Evolutionary conservation across 2,329 filamentous ascomycete species (phyloP).

Genomic region (Chrysoporthe cubensis): DNA sequence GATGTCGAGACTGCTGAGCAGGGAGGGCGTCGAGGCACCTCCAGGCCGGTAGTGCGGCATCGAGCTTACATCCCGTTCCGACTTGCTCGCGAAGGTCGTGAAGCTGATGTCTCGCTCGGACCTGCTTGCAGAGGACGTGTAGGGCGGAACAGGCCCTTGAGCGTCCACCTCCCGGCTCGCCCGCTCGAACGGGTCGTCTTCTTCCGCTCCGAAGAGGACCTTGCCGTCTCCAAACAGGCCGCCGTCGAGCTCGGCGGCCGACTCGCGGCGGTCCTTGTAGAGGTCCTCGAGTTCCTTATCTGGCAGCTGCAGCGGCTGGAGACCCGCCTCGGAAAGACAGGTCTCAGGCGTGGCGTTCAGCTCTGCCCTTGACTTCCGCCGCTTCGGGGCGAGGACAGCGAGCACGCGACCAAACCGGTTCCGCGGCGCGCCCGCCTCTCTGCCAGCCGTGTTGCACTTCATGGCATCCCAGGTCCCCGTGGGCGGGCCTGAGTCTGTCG

Average conservation of each 20-base stretch:
- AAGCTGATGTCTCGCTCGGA: conserved; percentile 40
- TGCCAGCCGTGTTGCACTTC: conserved; percentile 16
- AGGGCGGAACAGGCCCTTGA: conserved; percentile 54
- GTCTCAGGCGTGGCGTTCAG: conserved; percentile 39
- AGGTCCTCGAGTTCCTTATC: conserved; percentile 47
- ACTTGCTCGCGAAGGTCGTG: not conserved
- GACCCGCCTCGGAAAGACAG: not conserved
- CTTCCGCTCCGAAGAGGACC: conserved; percentile 46
- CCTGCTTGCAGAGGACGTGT: conserved; percentile 47
- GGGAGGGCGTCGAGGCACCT: conserved; percentile 38
- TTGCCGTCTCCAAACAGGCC: conserved; percentile 40
- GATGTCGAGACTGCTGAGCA: conserved; percentile 42
- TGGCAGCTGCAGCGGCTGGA: conserved; percentile 10
- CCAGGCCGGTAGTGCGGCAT: conserved; percentile 38
- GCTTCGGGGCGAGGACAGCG: conserved; percentile 21
- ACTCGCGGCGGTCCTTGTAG: conserved; percentile 43
- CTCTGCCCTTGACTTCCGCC: conserved; percentile 39
- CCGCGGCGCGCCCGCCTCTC: conserved; percentile 6
- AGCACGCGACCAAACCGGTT: conserved; percentile 23
- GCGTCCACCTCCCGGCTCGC: conserved; percentile 56
- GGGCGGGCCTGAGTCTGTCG: conserved; percentile 1
- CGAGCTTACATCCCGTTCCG: conserved; percentile 30
- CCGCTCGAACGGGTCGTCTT: conserved; percentile 54
- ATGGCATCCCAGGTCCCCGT: conserved; percentile 15
- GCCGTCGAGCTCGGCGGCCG: conserved; percentile 55